Evolutionary conservation across 2,329 filamentous ascomycete species (phyloP).

Genomic region (Tolypocladium capitatum): DNA sequence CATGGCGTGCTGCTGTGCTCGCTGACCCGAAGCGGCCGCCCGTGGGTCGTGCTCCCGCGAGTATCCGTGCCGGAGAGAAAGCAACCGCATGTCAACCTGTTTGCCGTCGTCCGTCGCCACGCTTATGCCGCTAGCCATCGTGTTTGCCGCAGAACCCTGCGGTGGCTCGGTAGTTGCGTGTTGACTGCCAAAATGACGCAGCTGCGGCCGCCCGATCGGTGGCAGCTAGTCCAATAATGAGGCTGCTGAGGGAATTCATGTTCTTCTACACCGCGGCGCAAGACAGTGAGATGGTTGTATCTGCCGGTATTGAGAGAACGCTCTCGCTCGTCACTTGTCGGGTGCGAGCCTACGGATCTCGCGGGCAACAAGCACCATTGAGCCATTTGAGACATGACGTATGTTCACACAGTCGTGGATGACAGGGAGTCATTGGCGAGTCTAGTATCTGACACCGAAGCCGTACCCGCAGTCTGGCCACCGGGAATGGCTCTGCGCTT

Average conservation of each 20-base stretch:
- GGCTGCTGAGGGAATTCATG: background rate
- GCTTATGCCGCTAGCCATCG: background rate
- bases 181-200: background rate
- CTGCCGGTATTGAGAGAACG: background rate
- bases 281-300: background rate
- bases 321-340: background rate
- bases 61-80: background rate
- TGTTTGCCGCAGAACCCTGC: background rate
- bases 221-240: background rate
- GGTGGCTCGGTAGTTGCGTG: background rate
- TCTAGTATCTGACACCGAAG: too few species aligned
- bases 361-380: background rate
- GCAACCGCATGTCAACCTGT: background rate
- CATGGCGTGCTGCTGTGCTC: background rate
- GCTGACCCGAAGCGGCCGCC: background rate
- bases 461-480: too few species aligned
- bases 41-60: background rate
- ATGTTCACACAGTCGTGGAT: too few species aligned
- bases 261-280: background rate
- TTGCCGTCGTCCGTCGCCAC: background rate
- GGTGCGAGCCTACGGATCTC: background rate
- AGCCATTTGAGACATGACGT: background rate
- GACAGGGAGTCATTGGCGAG: too few species aligned
- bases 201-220: background rate
- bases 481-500: too few species aligned